Percentiles rank a stretch among this genome's conserved stretches.
These are phyloP conservation scores for Parachaetomium inaequale DNA, from an alignment of 495 filamentous ascomycete genomes.

Conservation along the genomic window DNA sequence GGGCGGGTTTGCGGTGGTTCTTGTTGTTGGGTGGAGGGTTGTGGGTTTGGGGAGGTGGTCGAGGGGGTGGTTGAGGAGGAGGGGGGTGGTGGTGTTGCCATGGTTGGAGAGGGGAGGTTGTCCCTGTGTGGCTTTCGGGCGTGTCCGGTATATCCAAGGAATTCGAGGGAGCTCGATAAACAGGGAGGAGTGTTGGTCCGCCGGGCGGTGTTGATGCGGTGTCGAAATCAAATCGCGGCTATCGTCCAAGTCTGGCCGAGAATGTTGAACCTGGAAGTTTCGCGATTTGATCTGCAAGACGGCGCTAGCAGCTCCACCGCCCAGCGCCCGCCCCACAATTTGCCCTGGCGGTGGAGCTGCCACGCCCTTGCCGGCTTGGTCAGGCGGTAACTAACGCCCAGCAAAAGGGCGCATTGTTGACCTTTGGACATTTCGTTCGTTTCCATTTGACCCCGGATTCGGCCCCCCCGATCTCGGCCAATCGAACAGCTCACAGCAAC, in stretches of 20 bases:
- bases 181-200: background rate
- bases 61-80: conserved; percentile 4
- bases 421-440: background rate
- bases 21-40: conserved; percentile 11
- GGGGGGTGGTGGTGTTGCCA: conserved; percentile 5
- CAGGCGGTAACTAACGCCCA: conserved; percentile 22
- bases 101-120: background rate
- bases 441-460: conserved; percentile 5
- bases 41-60: conserved; percentile 9
- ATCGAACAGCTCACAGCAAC: conserved; percentile 11
- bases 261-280: conserved; percentile 3
- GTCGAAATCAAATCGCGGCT: background rate
- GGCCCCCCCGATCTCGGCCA: conserved; percentile 25
- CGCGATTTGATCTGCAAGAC: conserved; percentile 1
- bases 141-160: no score
- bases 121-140: no score
- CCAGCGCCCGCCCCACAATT: conserved; percentile 1
- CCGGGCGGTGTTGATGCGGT: no score
- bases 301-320: background rate
- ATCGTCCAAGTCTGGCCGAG: background rate
- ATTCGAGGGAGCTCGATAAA: background rate
- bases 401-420: conserved; percentile 11
- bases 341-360: background rate
- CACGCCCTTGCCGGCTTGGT: conserved; percentile 9
- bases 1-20: conserved; percentile 2